These are phyloP conservation scores for Brettanomyces naardenensis DNA, from an alignment of 805 yeast genomes.

Conservation along the genomic window DNA sequence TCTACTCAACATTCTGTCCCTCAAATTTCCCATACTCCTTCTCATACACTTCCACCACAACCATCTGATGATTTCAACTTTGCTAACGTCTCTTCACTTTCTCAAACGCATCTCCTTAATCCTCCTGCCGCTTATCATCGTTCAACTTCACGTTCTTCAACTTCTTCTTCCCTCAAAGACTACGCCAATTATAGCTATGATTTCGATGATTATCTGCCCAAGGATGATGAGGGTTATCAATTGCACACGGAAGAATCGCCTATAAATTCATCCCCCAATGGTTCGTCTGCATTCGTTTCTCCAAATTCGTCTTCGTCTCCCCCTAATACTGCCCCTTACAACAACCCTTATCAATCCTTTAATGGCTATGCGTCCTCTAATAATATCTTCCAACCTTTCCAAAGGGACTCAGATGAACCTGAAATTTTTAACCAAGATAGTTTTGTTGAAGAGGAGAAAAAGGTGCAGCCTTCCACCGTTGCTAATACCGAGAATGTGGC, in stretches of 20 bases:
- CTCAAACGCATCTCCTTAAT: background rate
- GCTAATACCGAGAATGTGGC: slow-evolving; percentile 14
- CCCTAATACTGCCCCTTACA: background rate
- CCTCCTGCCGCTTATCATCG: too few species aligned
- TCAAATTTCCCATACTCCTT: background rate
- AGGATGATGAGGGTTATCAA: background rate
- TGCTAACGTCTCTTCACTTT: too few species aligned
- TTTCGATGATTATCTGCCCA: background rate
- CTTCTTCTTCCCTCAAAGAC: background rate
- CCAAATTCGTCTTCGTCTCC: background rate
- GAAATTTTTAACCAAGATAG: slow-evolving; percentile 12
- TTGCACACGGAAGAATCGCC: too few species aligned
- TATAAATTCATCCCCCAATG: background rate
- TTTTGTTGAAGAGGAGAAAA: slow-evolving; percentile 9
- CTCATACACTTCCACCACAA: background rate
- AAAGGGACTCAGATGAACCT: slow-evolving; percentile 24
- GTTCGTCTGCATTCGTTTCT: background rate
- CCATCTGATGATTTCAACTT: background rate
- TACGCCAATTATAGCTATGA: background rate
- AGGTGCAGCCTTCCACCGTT: slow-evolving; percentile 10
- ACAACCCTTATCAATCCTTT: too few species aligned
- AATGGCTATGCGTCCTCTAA: too few species aligned
- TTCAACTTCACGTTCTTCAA: background rate
- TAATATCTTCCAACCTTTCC: slow-evolving; percentile 15
- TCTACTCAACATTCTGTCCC: background rate